Evolutionary conservation across 202 grass and related monocot genomes (phyloP), one percentile per base, ranked within the genome.

Genomic region (Cymbopogon flexuosus): DNA sequence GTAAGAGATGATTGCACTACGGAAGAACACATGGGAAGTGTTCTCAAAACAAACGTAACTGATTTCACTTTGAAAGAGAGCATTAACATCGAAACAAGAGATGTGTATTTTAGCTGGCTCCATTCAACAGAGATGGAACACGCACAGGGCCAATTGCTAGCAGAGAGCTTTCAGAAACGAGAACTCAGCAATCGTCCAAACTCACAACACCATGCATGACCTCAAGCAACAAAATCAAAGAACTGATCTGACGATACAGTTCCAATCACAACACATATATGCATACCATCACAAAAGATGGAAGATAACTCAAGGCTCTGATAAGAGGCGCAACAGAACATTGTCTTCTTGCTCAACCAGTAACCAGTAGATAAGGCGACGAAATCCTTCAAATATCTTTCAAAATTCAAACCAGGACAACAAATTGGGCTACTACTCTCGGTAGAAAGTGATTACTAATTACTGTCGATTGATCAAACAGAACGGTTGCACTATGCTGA

Each of bases 401-500:
- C 23, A 14, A 82, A 89, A 72, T 18, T 68, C 18, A 8, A 73
- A 83, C 34, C 11, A 23, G 27, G n/a, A 34, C 27, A 23, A 80
- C 49, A 81, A 51, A 42, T 29, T 79, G 52, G 62, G 68, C 84
- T 83, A 40, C 62, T 80, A 65, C 68, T 56, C 58, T 81, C 33
- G 2, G 83, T 86, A 83, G 49, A 69, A 78, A 78, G 41, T 64
- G 73, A 62, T 37, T 56, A 70, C 49, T 90, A 86, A 86, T 86
- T 82, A 79, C 80, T 70, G 70, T 74, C 27, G 33, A 76, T 37
- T 70, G 69, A 70, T 79, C 75, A 80, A 76, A 90, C 83, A 86
- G 74, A 41, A 80, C 5, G 4, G 62, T 16, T 7, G 41, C 62
- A 52, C 58, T 6, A 60, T 0, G 0, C 49, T 10, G 36, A 80